Conservation (phyloP, 2,329 filamentous ascomycete species). For the Botryosphaeria dothidea region DNA sequence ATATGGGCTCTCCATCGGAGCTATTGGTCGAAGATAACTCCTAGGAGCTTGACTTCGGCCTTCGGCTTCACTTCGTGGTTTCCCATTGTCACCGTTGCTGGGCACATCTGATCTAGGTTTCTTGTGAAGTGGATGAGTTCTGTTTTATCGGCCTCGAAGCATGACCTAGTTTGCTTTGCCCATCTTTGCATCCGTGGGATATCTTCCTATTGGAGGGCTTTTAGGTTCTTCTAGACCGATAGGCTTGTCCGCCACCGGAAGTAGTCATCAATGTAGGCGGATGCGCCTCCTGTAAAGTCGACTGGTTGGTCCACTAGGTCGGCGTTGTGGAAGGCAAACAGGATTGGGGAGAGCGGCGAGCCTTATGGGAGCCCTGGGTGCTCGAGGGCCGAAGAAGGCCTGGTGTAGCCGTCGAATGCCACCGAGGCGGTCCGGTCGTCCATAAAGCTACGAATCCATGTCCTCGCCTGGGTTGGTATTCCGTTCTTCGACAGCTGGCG, state of each 20-base stretch:
- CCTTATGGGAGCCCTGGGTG: neutral
- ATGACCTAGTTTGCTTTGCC: slow-evolving; percentile 28
- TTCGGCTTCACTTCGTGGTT: slow-evolving; percentile 24
- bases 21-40: slow-evolving; percentile 29
- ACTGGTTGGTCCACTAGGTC: slow-evolving; percentile 1
- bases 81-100: slow-evolving; percentile 4
- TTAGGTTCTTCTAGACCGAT: slow-evolving; percentile 20
- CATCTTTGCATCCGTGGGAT: slow-evolving; percentile 16
- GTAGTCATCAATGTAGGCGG: slow-evolving; percentile 15
- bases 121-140: slow-evolving; percentile 33
- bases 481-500: too few species aligned
- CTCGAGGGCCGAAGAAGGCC: neutral
- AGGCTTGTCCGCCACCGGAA: slow-evolving; percentile 22
- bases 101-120: slow-evolving; percentile 22
- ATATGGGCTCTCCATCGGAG: slow-evolving; percentile 27
- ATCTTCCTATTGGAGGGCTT: neutral
- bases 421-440: neutral
- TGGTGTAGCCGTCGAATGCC: neutral
- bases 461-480: neutral
- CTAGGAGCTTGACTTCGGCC: slow-evolving; percentile 28
- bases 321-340: slow-evolving; percentile 11
- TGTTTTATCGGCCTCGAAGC: slow-evolving; percentile 32
- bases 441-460: neutral
- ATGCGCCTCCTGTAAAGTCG: neutral
- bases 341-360: slow-evolving; percentile 4